Conservation (phyloP, 2,329 filamentous ascomycete species). For the Lachnellula arida region DNA sequence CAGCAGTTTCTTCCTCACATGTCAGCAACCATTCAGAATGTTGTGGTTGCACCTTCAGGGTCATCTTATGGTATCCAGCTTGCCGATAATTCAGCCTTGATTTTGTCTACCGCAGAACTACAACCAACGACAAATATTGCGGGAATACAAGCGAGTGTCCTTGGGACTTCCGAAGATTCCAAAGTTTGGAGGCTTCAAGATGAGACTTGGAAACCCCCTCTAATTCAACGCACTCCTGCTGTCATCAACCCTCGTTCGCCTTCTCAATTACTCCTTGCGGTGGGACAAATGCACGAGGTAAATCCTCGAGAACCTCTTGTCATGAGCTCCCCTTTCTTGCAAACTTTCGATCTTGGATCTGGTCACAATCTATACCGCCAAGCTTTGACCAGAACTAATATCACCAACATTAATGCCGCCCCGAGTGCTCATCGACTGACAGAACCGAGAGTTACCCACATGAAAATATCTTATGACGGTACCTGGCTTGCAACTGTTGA, state of each 20-base stretch:
- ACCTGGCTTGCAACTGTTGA: conserved; percentile 89
- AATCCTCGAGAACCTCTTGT: conserved; percentile 46
- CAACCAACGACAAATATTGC: conserved; percentile 79
- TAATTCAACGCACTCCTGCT: conserved; percentile 46
- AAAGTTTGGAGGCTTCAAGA: conserved; percentile 45
- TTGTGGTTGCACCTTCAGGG: conserved; percentile 75
- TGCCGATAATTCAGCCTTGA: conserved; percentile 87
- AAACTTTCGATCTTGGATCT: conserved; percentile 80
- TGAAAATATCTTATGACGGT: conserved; percentile 75
- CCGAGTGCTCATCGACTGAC: conserved; percentile 66
- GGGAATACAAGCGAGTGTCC: conserved; percentile 66
- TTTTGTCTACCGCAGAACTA: conserved; percentile 85
- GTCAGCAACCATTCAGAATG: conserved; percentile 75
- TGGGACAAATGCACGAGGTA: conserved; percentile 56
- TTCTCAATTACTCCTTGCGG: conserved; percentile 63
- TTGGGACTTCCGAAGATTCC: conserved; percentile 42
- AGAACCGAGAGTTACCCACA: conserved; percentile 71
- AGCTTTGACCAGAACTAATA: conserved; percentile 81
- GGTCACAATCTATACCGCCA: conserved; percentile 79
- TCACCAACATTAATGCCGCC: conserved; percentile 73
- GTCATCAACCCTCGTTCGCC: conserved; percentile 57
- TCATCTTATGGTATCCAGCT: conserved; percentile 79
- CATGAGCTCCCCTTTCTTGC: conserved; percentile 61
- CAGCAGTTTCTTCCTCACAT: conserved; percentile 87
- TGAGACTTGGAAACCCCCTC: conserved; percentile 22